Base-by-base conservation (phyloP, 2,329 filamentous ascomycete species). In the Stemphylium vesicarium region DNA sequence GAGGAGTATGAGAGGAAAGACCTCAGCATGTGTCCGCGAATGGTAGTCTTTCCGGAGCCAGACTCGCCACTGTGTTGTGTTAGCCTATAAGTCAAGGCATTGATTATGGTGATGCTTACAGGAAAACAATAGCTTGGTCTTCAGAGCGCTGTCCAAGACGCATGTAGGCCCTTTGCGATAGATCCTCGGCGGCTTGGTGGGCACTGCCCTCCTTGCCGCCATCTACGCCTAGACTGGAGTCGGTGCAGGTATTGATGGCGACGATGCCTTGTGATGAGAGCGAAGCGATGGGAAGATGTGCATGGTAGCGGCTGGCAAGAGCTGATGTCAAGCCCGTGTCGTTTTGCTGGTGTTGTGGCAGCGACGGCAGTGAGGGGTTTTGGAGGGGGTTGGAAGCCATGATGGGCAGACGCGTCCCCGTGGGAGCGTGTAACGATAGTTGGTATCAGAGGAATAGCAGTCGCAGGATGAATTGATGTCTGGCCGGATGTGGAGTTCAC, bases 201-300 rank as follows among this genome's bases (percentile, higher is more conserved):
- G 92, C 92, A 79, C 92, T 96, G 32, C 93, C 94, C 66, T 96
- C 91, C 71, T 92, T 95, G 55, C 86, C 88, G 64, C 94, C 94
- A 90, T 97, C 92, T 4, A 90, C 86, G 18, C 93, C 94, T 72
- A 92, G 93, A 50, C 89, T 84, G 0, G 94, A 94, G 10, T 91
- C 91, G 10, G 91, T 94, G 75, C 96, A 98, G 16, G 93, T 99
- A 80, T 99, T 99, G 62, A 99, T 82, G 47, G 91, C 90, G 71
- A 99, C 89, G 65, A 98, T 84, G 43, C 89, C 95, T 73, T 98
- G 93, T 0, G 92, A 96, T 0, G 93, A 97, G 15, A 99, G 85
- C 43, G 87, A 86, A 48, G 95, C 92, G 0, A 93, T 96, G 9
- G 95, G 92, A 55, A 95, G 81, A 49, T 91, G 90, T 48, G 96